Evolutionary conservation across 148 eudicot species (phyloP), one percentile per base, ranked within the genome.

Genomic region (Camellia lanceoleosa): DNA sequence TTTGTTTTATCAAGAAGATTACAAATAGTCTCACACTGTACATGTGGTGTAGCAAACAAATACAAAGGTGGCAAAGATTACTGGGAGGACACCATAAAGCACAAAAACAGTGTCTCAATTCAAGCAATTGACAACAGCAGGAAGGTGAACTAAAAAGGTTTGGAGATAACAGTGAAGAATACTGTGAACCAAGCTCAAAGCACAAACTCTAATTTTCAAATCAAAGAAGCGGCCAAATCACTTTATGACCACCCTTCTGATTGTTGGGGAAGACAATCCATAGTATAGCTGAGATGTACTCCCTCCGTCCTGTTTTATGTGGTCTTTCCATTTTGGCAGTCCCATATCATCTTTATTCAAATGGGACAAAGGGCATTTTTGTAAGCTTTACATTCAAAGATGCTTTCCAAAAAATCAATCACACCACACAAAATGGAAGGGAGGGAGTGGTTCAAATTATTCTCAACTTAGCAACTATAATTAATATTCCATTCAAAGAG

Each of bases 171-270:
- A 19, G 61, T 77, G 59, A 49, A 16, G 66, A 54, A 47, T 49
- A 77, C 7, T 23, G 18, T 30, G 42, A 77, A 41, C 23, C 38
- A 38, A 41, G 38, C 38, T 42, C 47, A 66, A 51, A 9, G 23
- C 42, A 68, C 10, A 52, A 0, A 10, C 20, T 42, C 43, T 62
- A 65, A 18, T 23, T 54, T 52, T 64, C 19, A 15, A 73, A 54
- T 55, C 20, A 55, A 70, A 41, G 44, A 54, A 73, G 62, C n/a
- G 62, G 62, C 77, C 63, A 65, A 66, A 52, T 55, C 64, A 54
- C 63, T 18, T 8, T 65, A 77, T 16, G 6, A 51, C 6, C 55
- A 10, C n/a, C n/a, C 63, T 42, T 52, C 15, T 44, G 42, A 49
- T 47, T 23, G 3, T 19, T 76, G 7, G 5, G 62, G 62, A 23